Percentiles rank a stretch among this genome's conserved stretches.
Evolutionary conservation across 108 stramenopile genomes (phyloP).

Genomic region (Nitzschia sp.): DNA sequence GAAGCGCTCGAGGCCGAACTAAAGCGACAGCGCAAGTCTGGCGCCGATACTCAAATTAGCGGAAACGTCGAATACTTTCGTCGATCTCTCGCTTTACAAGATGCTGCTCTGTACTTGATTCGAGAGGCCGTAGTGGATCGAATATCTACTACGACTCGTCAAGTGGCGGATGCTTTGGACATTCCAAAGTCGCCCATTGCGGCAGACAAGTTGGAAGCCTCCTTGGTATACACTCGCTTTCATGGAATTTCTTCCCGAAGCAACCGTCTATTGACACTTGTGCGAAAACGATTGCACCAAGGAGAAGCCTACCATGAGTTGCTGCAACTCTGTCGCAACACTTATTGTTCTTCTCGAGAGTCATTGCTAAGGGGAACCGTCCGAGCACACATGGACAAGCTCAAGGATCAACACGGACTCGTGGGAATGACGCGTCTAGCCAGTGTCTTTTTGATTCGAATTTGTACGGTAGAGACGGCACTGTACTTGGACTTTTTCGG

Average conservation of each 20-base stretch:
- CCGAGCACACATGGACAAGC: conserved; percentile 81
- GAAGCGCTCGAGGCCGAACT: conserved; percentile 47
- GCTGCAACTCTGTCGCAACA: conserved; percentile 69
- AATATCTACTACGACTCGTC: conserved; percentile 61
- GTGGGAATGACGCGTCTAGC: conserved; percentile 88
- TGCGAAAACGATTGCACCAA: conserved; percentile 54
- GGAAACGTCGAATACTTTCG: conserved; percentile 82
- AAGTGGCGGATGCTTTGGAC: conserved; percentile 67
- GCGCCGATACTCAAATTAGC: conserved; percentile 27
- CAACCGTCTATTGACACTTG: conserved; percentile 68
- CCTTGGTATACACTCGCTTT: conserved; percentile 83
- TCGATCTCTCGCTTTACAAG: conserved; percentile 79
- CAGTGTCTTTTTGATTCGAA: conserved; percentile 83
- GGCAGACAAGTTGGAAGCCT: conserved; percentile 86
- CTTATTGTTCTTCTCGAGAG: conserved; percentile 73
- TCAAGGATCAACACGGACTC: conserved; percentile 81
- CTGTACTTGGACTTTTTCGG: conserved; percentile 89
- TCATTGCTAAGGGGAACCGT: conserved; percentile 64
- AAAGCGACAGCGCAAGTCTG: conserved; percentile 20
- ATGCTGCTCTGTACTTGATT: conserved; percentile 77
- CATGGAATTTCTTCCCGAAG: conserved; percentile 85
- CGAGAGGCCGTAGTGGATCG: conserved; percentile 85
- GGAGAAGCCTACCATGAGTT: conserved; percentile 79
- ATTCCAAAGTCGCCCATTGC: conserved; percentile 60
- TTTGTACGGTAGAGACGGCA: conserved; percentile 84